Base-by-base conservation (phyloP, 495 filamentous ascomycete species). In the Hypoxylon fragiforme region DNA sequence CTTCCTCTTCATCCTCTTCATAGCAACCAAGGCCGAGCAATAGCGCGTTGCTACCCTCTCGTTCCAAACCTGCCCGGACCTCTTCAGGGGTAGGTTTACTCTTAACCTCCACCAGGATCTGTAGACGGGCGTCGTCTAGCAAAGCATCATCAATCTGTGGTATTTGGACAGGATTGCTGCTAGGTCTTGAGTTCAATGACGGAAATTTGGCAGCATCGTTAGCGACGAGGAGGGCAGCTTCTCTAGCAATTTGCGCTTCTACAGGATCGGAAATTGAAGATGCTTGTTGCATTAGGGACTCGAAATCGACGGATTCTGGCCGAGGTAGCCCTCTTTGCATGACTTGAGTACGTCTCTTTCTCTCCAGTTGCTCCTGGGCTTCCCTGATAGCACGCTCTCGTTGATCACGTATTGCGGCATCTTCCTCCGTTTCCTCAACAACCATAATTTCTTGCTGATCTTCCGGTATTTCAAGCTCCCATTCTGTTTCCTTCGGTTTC, bases 391-490 rank as follows among this genome's bases (percentile, higher is more conserved):
- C 81, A 18, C 77, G 75, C 43, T 89, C 84, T 48, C 89, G 78
- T 46, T 82, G 79, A 68, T 97, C 94, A 16, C 86, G 81, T 50
- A 89, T 83, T 15, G 87, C 92, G 0, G 91, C 84, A 69, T 98
- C 94, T 68, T 97, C 92, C 66, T 87, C 88, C 8, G 64, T 57
- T 20, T 69, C 64, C 41, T 88, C 78, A 35, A 81, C 74, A 7
- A 68, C 65, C 4, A 74, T 73, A 44, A 73, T 70, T 65, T 95
- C 91, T 42, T 79, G 74, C 30, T 86, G 79, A 45, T 96, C 92
- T 38, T 94, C 91, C 0, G 94, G 94, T 24, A 95, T 77, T 69
- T 96, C 95, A 21, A 97, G 77, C 51, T 97, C 91, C 83, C 85
- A 95, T 52, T 96, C 91, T 0, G 83, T 86, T 54, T 94, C 88